These are phyloP conservation scores for Hygrocybe coccinea DNA, from an alignment of 768 basidiomycete species.

Conservation along the genomic window DNA sequence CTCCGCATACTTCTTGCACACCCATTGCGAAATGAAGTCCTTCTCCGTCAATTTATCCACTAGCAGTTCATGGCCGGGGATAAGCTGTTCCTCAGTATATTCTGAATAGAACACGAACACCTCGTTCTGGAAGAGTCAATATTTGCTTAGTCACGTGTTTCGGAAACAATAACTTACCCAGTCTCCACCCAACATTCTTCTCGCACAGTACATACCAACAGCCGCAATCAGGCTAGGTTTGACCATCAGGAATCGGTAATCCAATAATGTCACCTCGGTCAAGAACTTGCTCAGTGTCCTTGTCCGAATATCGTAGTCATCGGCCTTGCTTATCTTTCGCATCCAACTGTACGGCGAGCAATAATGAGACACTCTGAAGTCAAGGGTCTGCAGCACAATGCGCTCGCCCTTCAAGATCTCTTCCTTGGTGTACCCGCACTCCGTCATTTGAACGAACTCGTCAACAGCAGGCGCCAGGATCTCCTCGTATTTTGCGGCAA, in stretches of 20 bases:
- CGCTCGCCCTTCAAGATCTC: conserved; percentile 98
- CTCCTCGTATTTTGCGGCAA: conserved; percentile 98
- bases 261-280: conserved; percentile 91
- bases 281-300: conserved; percentile 96
- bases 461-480: conserved; percentile 95
- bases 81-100: conserved; percentile 83
- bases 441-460: conserved; percentile 98
- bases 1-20: conserved; percentile 94
- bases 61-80: conserved; percentile 74
- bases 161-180: conserved; percentile 68
- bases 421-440: conserved; percentile 88
- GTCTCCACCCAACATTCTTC: conserved; percentile 88
- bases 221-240: conserved; percentile 94
- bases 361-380: conserved; percentile 94
- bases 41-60: conserved; percentile 77
- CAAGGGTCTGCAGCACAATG: conserved; percentile 90
- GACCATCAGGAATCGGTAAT: conserved; percentile 86
- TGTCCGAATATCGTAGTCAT: conserved; percentile 98
- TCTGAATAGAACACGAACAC: conserved; percentile 90
- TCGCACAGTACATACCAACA: conserved; percentile 94
- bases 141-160: conserved; percentile 23
- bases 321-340: conserved; percentile 95
- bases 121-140: conserved; percentile 57
- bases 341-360: conserved; percentile 99
- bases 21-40: conserved; percentile 78